Evolutionary conservation across 1,139 yeast species (phyloP), one percentile per base, ranked within the genome.

Genomic region (Pichia cactophila): DNA sequence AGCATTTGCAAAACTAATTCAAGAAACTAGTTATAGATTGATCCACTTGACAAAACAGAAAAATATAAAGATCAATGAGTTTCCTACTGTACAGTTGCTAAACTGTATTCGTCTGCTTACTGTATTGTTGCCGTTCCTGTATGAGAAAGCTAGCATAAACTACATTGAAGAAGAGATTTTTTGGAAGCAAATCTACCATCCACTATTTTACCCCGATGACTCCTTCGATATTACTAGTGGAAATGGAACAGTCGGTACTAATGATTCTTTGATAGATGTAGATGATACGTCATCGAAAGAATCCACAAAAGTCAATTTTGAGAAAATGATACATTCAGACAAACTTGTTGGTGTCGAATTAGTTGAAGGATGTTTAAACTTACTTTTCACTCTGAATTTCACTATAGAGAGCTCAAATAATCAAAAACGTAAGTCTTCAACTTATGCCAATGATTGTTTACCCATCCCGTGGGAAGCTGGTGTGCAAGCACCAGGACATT

Each of bases 401-500:
- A 81, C 94, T 0, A 62, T 80, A 14, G 67, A 75, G 2, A 55
- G 41, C 56, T 12, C 48, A 42, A 41, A 33, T 2, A 44, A 37
- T 1, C n/a, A 26, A 5, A 36, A 41, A 7, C 28, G 2, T 20
- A 20, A 23, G 10, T 38, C 23, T 1, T 43, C 45, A 31, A 16
- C 43, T 4, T 31, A 36, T 39, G 52, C 47, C 7, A 53, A 57
- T 46, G 57, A 60, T 54, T 63, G 69, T 49, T 49, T 66, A 38
- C 67, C 70, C 53, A 57, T 61, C 56, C 58, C 83, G 2, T 86
- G 95, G 95, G 94, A 86, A 58, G 80, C 86, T 0, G 96, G 96
- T 2, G 73, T 87, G 41, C 94, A 89, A 0, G 63, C 63, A 2
- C 55, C 66, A 12, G 69, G 72, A 4, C 43, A 41, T 47, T 72